phyloP scores from a whole-genome alignment of 495 filamentous ascomycete species.

The Penicillium coffeae region DNA sequence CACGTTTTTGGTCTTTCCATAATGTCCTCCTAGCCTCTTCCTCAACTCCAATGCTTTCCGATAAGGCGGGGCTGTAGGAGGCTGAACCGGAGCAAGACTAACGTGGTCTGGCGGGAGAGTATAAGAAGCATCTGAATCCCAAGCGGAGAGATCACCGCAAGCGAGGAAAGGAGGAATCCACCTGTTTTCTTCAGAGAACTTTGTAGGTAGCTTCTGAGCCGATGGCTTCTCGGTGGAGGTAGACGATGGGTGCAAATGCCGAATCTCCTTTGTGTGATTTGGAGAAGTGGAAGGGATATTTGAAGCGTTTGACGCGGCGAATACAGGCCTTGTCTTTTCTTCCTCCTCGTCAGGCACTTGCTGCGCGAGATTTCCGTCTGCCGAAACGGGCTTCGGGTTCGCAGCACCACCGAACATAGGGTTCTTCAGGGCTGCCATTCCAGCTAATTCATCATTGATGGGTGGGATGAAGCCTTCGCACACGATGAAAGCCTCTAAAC shows the following conservation, averaged over 20 bases:
- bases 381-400: conserved; percentile 27
- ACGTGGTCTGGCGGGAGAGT: conserved; percentile 71
- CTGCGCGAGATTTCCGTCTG: conserved; percentile 58
- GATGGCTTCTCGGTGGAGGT: conserved; percentile 17
- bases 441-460: conserved; percentile 25
- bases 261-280: conserved; percentile 20
- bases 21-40: conserved; percentile 69
- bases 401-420: conserved; percentile 45
- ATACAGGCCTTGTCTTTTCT: conserved; percentile 32
- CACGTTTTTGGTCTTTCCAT: conserved; percentile 66
- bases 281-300: background rate
- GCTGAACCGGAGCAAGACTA: conserved; percentile 89
- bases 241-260: conserved; percentile 28
- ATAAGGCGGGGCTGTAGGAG: conserved; percentile 93
- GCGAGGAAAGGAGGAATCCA: conserved; percentile 96
- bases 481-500: conserved; percentile 93
- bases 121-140: conserved; percentile 93
- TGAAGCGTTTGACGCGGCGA: conserved; percentile 1
- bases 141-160: conserved; percentile 91
- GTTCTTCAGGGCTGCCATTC: conserved; percentile 41
- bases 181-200: conserved; percentile 43
- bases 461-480: conserved; percentile 78
- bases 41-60: conserved; percentile 84
- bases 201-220: conserved; percentile 23
- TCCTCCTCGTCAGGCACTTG: conserved; percentile 54